These are phyloP conservation scores for Pleurotus sapidus DNA, from an alignment of 768 basidiomycete genomes.

Conservation along the genomic window DNA sequence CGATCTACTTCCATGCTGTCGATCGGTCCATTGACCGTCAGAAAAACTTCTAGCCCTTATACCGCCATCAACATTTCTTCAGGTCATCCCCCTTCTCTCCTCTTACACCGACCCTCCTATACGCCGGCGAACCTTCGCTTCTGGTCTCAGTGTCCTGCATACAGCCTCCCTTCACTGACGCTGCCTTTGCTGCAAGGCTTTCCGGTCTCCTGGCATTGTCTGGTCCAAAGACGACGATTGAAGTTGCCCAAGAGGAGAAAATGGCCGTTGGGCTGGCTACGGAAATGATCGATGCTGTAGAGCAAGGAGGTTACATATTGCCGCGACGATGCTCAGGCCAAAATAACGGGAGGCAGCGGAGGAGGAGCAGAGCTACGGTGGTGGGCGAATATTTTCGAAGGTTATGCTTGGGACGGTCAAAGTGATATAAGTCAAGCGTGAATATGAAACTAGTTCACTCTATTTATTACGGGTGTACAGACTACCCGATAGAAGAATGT, in stretches of 20 bases:
- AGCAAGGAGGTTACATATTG: slow-evolving; percentile 70
- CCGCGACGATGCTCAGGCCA: slow-evolving; percentile 61
- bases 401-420: slow-evolving; percentile 77
- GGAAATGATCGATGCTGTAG: slow-evolving; percentile 78
- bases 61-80: slow-evolving; percentile 83
- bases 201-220: slow-evolving; percentile 46
- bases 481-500: too few relatives aligned
- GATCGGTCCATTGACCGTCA: neutral
- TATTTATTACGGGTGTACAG: too few relatives aligned
- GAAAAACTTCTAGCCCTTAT: slow-evolving; percentile 66
- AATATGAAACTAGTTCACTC: too few relatives aligned
- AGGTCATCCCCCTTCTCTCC: slow-evolving; percentile 67
- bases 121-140: slow-evolving; percentile 61
- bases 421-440: too few relatives aligned
- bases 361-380: slow-evolving; percentile 65
- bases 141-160: slow-evolving; percentile 80
- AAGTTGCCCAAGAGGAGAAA: slow-evolving; percentile 69
- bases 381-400: slow-evolving; percentile 65
- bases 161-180: slow-evolving; percentile 72
- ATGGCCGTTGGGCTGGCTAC: slow-evolving; percentile 70
- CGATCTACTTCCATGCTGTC: slow-evolving; percentile 3
- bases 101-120: slow-evolving; percentile 67
- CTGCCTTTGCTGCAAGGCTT: slow-evolving; percentile 68
- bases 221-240: slow-evolving; percentile 57
- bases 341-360: slow-evolving; percentile 37